A percentile compares a stretch with the other conserved stretches of the same genome.
Evolutionary conservation across 768 basidiomycete species (phyloP).

Genomic region (Postia placenta): DNA sequence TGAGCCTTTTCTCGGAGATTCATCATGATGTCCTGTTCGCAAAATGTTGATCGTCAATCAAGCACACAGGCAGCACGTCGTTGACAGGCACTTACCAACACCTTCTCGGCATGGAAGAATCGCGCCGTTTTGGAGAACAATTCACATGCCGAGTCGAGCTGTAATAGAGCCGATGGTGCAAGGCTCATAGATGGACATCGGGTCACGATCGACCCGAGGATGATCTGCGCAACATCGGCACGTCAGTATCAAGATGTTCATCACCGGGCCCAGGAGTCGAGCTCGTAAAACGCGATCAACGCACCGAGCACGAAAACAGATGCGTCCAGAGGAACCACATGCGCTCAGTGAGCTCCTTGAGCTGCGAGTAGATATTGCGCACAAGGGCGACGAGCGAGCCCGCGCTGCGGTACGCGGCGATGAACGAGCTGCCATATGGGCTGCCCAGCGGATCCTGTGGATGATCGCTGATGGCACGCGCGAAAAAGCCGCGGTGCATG

Average conservation of each 20-base stretch:
- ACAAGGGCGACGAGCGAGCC: constrained; percentile 66
- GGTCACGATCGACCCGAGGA: constrained; percentile 62
- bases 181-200: constrained; percentile 58
- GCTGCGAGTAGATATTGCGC: constrained; percentile 59
- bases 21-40: constrained; percentile 46
- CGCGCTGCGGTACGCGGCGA: constrained; percentile 63
- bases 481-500: constrained; percentile 74
- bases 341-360: constrained; percentile 58
- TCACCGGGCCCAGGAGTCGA: not conserved
- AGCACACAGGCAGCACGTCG: not conserved
- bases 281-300: constrained; percentile 5
- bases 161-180: constrained; percentile 60
- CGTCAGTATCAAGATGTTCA: not conserved
- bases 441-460: constrained; percentile 63
- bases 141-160: constrained; percentile 56
- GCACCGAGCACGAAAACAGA: constrained; percentile 64
- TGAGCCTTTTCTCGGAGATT: constrained; percentile 49
- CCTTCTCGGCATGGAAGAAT: constrained; percentile 48
- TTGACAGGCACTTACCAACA: constrained; percentile 39
- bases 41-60: not conserved
- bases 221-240: constrained; percentile 39
- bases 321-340: constrained; percentile 74
- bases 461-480: constrained; percentile 59
- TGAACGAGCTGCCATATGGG: constrained; percentile 61
- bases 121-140: constrained; percentile 53